Base-by-base conservation (phyloP, 129 eudicot genomes). In the Flaveria trinervia region DNA sequence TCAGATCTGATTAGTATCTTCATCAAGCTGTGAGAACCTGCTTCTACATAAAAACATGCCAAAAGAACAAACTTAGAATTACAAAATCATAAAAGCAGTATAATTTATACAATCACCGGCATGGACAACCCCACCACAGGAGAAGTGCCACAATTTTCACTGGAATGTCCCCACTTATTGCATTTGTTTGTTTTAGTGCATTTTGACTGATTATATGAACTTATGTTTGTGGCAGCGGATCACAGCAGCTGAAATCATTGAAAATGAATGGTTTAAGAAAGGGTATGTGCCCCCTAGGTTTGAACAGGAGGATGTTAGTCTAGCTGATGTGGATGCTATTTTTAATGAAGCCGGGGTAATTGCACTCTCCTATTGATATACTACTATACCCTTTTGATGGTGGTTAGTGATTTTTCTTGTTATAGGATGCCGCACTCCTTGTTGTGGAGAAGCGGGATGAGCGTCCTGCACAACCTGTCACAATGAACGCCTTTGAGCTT, bases 401-500 rank as follows among this genome's bases (percentile, higher is more conserved):
- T 57, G 57, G 30, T 56, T 17, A 54, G n/a, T 71, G 23, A 2
- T n/a, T 33, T 16, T 52, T 55, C 36, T 71, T 80, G 77, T 71
- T 16, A 46, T 49, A 95, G 99, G 92, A 84, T 25, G 80, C 90
- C 68, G 84, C 89, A 1, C 61, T 86, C 45, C 87, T 95, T 76
- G 97, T 95, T 17, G 96, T 89, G 84, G 99, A 92, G 76, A 88
- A 88, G 82, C 88, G 91, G 46, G 96, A 89, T 83, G 94, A 81
- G 74, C 85, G 83, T 7, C 83, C 93, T 22, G 16, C 92, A 1
- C 73, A 90, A 50, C 99, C 99, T 14, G 89, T 88, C 70, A 77
- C 97, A 15, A 89, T 95, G 99, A 95, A 95, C 69, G 99, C 99
- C 9, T 95, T 95, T 81, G 99, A 95, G 89, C 99, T 95, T 71